Conservation (phyloP, 2,329 filamentous ascomycete genomes). For the Cytospora schulzeri region DNA sequence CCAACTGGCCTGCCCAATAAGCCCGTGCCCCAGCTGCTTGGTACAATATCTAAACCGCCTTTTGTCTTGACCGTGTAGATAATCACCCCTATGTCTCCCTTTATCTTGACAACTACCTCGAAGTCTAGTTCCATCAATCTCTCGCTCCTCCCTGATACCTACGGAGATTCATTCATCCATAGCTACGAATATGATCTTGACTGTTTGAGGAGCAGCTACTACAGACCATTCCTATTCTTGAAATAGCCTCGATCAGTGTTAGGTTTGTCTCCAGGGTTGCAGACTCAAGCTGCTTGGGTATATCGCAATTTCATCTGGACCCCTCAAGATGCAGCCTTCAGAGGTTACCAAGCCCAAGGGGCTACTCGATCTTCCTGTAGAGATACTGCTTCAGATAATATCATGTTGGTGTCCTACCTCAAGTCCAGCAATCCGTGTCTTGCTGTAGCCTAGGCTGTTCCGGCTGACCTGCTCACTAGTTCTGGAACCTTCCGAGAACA, state of each 20-base stretch:
- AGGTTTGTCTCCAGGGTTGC: neutral
- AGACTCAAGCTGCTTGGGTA: neutral
- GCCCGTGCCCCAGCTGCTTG: neutral
- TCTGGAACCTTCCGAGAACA: constrained; percentile 65
- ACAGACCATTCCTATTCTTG: neutral
- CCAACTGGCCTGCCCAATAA: neutral
- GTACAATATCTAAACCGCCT: neutral
- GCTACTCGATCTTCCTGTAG: constrained; percentile 55
- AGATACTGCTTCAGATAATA: constrained; percentile 65
- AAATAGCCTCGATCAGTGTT: neutral
- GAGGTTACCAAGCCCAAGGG: neutral
- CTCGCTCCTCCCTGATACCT: neutral
- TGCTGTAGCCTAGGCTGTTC: constrained; percentile 6
- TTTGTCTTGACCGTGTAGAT: too few species aligned
- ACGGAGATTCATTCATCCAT: neutral
- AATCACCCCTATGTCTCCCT: neutral
- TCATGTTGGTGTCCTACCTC: constrained; percentile 51
- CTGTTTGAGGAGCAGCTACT: neutral
- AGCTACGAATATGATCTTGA: neutral
- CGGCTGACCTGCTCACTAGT: constrained; percentile 44
- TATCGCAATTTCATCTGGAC: neutral
- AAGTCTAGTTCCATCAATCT: neutral
- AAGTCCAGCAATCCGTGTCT: neutral
- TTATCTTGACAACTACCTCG: neutral
- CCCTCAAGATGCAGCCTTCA: neutral